Conservation (phyloP, 2,329 filamentous ascomycete genomes). For the Malbranchea zuffiana region DNA sequence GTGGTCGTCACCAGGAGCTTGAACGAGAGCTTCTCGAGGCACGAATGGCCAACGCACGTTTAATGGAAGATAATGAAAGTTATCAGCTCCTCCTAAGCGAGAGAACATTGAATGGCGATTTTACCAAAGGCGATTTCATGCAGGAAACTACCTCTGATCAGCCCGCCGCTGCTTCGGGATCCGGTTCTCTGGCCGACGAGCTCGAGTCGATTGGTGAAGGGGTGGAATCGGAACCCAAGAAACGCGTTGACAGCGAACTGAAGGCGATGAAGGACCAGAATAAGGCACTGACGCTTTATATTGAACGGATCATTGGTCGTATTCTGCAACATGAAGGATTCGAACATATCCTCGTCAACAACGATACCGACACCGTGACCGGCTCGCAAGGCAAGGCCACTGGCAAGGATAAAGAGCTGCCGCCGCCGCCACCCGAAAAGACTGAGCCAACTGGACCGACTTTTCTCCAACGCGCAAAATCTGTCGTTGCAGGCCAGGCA, state of each 20-base stretch:
- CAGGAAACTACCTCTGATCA: slow-evolving; percentile 40
- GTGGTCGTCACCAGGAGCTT: slow-evolving; percentile 77
- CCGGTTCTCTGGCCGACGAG: slow-evolving; percentile 70
- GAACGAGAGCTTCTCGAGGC: slow-evolving; percentile 83
- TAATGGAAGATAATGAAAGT: slow-evolving; percentile 98
- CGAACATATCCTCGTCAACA: slow-evolving; percentile 81
- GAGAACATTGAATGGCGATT: slow-evolving; percentile 90
- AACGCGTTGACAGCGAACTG: slow-evolving; percentile 64
- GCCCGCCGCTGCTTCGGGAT: slow-evolving; percentile 27
- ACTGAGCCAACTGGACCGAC: slow-evolving; percentile 35
- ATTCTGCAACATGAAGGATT: slow-evolving; percentile 90
- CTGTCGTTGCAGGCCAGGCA: slow-evolving; percentile 41
- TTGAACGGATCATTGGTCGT: slow-evolving; percentile 97
- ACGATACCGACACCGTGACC: slow-evolving; percentile 40
- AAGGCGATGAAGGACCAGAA: slow-evolving; percentile 82
- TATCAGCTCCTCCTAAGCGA: slow-evolving; percentile 92
- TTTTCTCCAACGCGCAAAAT: slow-evolving; percentile 51
- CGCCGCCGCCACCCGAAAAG: slow-evolving; percentile 55
- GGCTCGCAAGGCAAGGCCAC: slow-evolving; percentile 27
- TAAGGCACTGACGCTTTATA: slow-evolving; percentile 92
- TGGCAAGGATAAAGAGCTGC: slow-evolving; percentile 64
- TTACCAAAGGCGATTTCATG: slow-evolving; percentile 71
- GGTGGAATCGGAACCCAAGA: slow-evolving; percentile 48
- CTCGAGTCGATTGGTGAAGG: slow-evolving; percentile 59
- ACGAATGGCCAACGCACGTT: slow-evolving; percentile 84